Conservation (phyloP, 495 filamentous ascomycete genomes). For the Lineolata rhizophorae region DNA sequence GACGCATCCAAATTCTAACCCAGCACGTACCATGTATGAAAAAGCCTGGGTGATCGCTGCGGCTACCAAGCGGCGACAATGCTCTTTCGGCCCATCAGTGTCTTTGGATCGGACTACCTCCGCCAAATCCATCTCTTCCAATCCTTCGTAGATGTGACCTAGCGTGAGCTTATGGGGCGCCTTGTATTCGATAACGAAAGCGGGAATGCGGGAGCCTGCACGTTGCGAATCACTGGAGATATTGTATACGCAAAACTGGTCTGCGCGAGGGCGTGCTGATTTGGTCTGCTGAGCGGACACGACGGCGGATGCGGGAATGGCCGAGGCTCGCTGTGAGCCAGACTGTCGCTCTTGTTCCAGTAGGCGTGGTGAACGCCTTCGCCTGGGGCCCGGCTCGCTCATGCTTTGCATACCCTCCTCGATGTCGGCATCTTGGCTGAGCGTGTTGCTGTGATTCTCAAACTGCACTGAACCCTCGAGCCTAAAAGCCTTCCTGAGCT, state of each 20-base stretch:
- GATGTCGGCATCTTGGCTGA: constrained; percentile 6
- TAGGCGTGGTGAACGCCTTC: constrained; percentile 9
- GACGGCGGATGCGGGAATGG: too few species aligned
- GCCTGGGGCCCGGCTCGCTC: constrained; percentile 1
- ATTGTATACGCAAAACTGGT: constrained; percentile 18
- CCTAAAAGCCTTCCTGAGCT: constrained; percentile 6
- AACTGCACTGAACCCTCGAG: constrained; percentile 6
- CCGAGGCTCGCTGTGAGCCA: not conserved
- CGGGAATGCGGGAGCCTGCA: constrained; percentile 6
- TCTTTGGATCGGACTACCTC: constrained; percentile 10
- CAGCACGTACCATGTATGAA: constrained; percentile 10
- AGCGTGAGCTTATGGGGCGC: constrained; percentile 16
- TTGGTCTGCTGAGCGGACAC: constrained; percentile 4
- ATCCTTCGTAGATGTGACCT: constrained; percentile 13
- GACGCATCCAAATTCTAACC: constrained; percentile 9
- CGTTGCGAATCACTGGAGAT: constrained; percentile 3
- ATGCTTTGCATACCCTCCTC: constrained; percentile 5
- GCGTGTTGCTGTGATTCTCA: constrained; percentile 11
- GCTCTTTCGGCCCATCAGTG: constrained; percentile 3
- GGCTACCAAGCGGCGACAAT: constrained; percentile 7
- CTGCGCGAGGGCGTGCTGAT: constrained; percentile 7
- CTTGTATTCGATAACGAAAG: constrained; percentile 17
- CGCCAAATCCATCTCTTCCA: constrained; percentile 7
- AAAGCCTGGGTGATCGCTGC: constrained; percentile 11
- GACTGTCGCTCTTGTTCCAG: not conserved